phyloP scores from a whole-genome alignment of 2,329 filamentous ascomycete genomes.

The Aspergillus ustus region DNA sequence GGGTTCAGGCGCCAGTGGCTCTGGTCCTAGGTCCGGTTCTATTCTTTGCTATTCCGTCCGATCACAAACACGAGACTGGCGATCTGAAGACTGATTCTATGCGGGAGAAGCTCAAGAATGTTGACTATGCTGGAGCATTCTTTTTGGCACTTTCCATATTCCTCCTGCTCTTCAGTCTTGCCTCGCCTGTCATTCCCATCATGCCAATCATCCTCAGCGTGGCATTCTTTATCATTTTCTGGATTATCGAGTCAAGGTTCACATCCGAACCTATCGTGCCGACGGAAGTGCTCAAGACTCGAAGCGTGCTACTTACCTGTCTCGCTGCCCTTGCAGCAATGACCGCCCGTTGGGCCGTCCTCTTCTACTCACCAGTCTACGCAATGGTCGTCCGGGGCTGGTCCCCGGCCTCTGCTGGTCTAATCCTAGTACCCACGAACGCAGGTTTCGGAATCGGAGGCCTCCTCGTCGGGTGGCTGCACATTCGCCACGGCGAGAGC shows the following conservation, averaged over 20 bases:
- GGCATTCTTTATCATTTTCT: constrained; percentile 60
- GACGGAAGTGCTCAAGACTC: constrained; percentile 68
- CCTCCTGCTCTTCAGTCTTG: constrained; percentile 72
- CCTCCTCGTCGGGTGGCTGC: constrained; percentile 72
- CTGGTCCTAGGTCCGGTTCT: constrained; percentile 66
- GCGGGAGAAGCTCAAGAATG: constrained; percentile 61
- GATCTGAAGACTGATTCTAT: constrained; percentile 45
- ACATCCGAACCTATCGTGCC: constrained; percentile 76
- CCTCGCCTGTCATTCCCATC: constrained; percentile 64
- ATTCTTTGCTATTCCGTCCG: constrained; percentile 67
- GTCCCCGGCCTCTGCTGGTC: constrained; percentile 70
- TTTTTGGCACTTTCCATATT: constrained; percentile 69
- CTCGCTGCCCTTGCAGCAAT: constrained; percentile 76
- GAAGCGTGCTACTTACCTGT: constrained; percentile 74
- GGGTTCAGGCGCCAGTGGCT: constrained; percentile 69
- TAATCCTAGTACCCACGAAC: constrained; percentile 81
- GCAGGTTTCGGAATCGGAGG: constrained; percentile 76
- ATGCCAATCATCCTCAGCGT: constrained; percentile 66
- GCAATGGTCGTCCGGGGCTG: constrained; percentile 76
- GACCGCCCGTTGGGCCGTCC: constrained; percentile 77
- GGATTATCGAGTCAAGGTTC: constrained; percentile 66
- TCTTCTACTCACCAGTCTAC: constrained; percentile 82
- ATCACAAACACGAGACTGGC: constrained; percentile 37
- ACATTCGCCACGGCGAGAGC: constrained; percentile 72
- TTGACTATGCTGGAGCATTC: constrained; percentile 76